A percentile compares a stretch with the other conserved stretches of the same genome.
Conservation (phyloP, 306 rosid genomes). For the Cicer arietinum region DNA sequence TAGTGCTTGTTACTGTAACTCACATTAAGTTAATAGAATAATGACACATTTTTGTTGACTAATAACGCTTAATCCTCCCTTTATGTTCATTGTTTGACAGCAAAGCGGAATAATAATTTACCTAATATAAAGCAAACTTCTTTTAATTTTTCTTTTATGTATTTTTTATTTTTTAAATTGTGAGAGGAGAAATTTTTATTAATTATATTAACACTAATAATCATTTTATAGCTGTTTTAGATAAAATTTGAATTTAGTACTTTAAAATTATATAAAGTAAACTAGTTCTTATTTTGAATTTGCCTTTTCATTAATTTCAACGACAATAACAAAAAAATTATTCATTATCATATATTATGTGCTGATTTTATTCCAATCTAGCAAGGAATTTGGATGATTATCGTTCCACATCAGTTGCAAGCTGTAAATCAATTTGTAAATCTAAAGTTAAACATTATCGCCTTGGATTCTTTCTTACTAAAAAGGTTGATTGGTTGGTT, state of each 20-base stretch:
- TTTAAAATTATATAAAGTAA: conserved; percentile 38
- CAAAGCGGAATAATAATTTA: conserved; percentile 60
- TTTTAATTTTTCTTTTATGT: too few relatives aligned
- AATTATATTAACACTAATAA: too few relatives aligned
- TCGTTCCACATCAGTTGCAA: conserved; percentile 45
- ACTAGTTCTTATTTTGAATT: conserved; percentile 24
- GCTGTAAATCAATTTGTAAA: conserved; percentile 44
- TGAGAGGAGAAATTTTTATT: too few relatives aligned
- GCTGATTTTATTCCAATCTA: conserved; percentile 28
- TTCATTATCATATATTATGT: conserved; percentile 10
- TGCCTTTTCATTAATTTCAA: conserved; percentile 17
- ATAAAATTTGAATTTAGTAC: too few relatives aligned
- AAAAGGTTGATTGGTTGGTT: conserved; percentile 47
- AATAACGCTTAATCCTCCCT: conserved; percentile 52
- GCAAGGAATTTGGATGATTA: conserved; percentile 39
- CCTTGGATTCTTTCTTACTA: conserved; percentile 64
- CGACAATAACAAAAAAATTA: conserved; percentile 18
- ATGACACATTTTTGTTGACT: conserved; percentile 51
- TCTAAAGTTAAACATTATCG: conserved; percentile 48
- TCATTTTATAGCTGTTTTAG: too few relatives aligned
- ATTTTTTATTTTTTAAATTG: too few relatives aligned
- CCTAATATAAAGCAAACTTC: conserved; percentile 50
- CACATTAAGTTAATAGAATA: conserved; percentile 39
- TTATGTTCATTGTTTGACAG: conserved; percentile 50
- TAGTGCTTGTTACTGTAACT: conserved; percentile 46